These are phyloP conservation scores for Trichoderma breve DNA, from an alignment of 2,329 filamentous ascomycete genomes.

Conservation along the genomic window DNA sequence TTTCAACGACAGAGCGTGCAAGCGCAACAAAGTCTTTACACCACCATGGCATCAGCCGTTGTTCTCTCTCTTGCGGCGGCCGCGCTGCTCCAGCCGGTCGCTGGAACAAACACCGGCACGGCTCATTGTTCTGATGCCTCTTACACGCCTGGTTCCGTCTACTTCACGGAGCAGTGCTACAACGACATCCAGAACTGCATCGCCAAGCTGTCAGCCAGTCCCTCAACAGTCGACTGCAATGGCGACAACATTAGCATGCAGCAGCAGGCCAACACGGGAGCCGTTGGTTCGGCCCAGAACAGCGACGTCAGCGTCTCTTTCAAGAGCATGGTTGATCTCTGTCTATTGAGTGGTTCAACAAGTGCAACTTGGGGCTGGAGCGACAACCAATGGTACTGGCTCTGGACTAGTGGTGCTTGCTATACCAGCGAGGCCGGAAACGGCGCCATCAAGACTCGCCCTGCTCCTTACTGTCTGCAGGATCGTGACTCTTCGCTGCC, in stretches of 20 bases:
- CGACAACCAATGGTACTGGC: constrained; percentile 15
- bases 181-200: constrained; percentile 4
- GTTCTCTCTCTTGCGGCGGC: constrained; percentile 3
- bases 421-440: background rate
- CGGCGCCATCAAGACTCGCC: constrained; percentile 6
- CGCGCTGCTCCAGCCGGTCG: background rate
- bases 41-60: background rate
- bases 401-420: background rate
- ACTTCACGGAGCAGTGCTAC: constrained; percentile 3
- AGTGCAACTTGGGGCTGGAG: constrained; percentile 3
- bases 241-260: constrained; percentile 11
- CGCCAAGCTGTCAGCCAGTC: constrained; percentile 9
- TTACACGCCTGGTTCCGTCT: background rate
- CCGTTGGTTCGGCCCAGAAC: background rate
- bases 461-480: constrained; percentile 9
- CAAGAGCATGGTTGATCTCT: constrained; percentile 3
- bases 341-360: constrained; percentile 1
- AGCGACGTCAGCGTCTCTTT: constrained; percentile 2
- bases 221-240: constrained; percentile 2
- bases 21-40: background rate
- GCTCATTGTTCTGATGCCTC: background rate
- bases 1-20: background rate
- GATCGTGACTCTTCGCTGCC: background rate
- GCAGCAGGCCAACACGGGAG: constrained; percentile 11
- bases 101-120: background rate